phyloP scores from a whole-genome alignment of 345 rosid genomes.

The Streptanthus diversifolius region DNA sequence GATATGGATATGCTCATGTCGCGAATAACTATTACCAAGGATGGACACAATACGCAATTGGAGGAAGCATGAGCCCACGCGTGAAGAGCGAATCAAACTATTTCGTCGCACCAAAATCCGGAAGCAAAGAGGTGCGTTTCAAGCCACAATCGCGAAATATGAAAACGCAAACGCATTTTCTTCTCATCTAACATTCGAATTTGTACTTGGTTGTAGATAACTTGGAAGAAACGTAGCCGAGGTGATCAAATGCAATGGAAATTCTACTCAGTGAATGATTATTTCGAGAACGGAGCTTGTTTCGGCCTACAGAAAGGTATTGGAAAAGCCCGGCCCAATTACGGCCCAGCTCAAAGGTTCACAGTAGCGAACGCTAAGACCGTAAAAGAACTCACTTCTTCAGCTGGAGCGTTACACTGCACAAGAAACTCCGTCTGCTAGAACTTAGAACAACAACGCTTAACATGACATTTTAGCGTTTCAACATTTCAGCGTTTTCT shows the following conservation, averaged over 20 bases:
- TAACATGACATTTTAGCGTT: background rate
- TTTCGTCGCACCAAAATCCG: conserved; percentile 54
- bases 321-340: conserved; percentile 49
- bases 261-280: conserved; percentile 53
- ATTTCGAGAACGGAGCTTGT: conserved; percentile 59
- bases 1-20: conserved; percentile 72
- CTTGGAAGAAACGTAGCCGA: conserved; percentile 45
- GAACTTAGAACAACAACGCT: conserved; percentile 12
- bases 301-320: conserved; percentile 42
- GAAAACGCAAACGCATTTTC: background rate
- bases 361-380: conserved; percentile 41
- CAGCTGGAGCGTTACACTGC: conserved; percentile 52
- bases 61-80: conserved; percentile 78
- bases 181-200: background rate
- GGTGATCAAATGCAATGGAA: conserved; percentile 44
- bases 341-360: conserved; percentile 41
- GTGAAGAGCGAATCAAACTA: conserved; percentile 72
- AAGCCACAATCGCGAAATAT: background rate
- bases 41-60: conserved; percentile 79
- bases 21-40: conserved; percentile 74
- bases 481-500: conserved; percentile 5
- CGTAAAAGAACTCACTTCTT: conserved; percentile 44
- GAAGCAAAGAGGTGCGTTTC: conserved; percentile 46
- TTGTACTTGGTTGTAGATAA: conserved; percentile 34
- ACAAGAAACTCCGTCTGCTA: conserved; percentile 35